A percentile compares a stretch with the other conserved stretches of the same genome.
phyloP scores from a whole-genome alignment of 1,284 basidiomycete genomes.

The Caloboletus firmus region DNA sequence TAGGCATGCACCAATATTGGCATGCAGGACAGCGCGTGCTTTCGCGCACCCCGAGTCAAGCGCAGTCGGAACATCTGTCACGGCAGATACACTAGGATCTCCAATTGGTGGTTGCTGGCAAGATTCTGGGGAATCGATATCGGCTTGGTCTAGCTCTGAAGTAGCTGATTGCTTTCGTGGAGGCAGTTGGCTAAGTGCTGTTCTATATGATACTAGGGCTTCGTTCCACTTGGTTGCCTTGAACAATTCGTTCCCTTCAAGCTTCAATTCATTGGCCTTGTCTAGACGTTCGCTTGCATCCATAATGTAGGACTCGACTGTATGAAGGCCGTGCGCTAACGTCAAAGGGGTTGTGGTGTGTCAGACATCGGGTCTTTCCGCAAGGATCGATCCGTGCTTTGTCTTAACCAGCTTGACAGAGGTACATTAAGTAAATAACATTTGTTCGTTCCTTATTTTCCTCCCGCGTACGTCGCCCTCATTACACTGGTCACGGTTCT shows the following conservation, averaged over 20 bases:
- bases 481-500: slow-evolving; percentile 10
- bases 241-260: slow-evolving; percentile 57
- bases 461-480: slow-evolving; percentile 49
- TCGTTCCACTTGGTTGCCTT: slow-evolving; percentile 57
- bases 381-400: background rate
- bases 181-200: slow-evolving; percentile 60
- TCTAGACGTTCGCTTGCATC: slow-evolving; percentile 43
- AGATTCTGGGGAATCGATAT: slow-evolving; percentile 9
- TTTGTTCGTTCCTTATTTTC: slow-evolving; percentile 9
- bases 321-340: background rate
- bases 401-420: background rate
- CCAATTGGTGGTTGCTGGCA: slow-evolving; percentile 21
- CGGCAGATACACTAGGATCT: slow-evolving; percentile 1
- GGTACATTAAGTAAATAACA: too few species aligned
- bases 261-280: slow-evolving; percentile 59
- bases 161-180: slow-evolving; percentile 33
- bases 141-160: slow-evolving; percentile 14
- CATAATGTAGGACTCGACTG: slow-evolving; percentile 4
- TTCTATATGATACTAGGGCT: slow-evolving; percentile 62
- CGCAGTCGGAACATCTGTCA: slow-evolving; percentile 3
- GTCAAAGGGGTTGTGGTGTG: background rate
- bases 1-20: slow-evolving; percentile 81
- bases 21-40: slow-evolving; percentile 66
- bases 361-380: slow-evolving; percentile 5
- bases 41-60: slow-evolving; percentile 51